Conservation (phyloP, 2,329 filamentous ascomycete genomes). For the Plectosphaerella cucumerina region DNA sequence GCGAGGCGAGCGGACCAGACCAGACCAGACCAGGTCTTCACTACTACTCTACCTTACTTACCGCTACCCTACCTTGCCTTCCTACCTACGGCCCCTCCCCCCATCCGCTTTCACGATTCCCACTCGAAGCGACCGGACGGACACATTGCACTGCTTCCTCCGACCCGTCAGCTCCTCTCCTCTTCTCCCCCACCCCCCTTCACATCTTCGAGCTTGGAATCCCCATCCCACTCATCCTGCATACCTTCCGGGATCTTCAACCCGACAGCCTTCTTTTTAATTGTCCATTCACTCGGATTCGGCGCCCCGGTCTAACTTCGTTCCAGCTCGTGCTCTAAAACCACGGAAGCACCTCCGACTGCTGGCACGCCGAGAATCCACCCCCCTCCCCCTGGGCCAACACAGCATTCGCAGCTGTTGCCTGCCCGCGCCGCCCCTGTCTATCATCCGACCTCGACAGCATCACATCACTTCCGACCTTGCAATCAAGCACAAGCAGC, state of each 20-base stretch:
- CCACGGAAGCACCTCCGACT: slow-evolving; percentile 1
- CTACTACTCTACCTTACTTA: too few species aligned
- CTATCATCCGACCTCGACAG: slow-evolving; percentile 8
- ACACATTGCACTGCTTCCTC: too few species aligned
- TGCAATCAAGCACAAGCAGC: neutral
- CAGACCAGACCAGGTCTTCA: too few species aligned
- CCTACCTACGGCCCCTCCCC: neutral
- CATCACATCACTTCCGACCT: too few species aligned
- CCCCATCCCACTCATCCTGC: neutral
- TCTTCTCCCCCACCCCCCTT: slow-evolving; percentile 5
- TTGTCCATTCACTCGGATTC: slow-evolving; percentile 2
- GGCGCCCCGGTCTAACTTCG: too few species aligned
- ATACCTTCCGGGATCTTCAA: slow-evolving; percentile 1
- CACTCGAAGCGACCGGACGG: too few species aligned
- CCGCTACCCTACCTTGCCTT: neutral
- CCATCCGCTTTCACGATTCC: too few species aligned
- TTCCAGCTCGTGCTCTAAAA: neutral
- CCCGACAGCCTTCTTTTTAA: slow-evolving; percentile 1
- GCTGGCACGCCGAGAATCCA: neutral
- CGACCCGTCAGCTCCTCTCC: neutral
- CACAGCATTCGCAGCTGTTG: too few species aligned
- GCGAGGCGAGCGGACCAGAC: slow-evolving; percentile 12
- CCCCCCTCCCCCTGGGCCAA: neutral
- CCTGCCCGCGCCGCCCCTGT: too few species aligned
- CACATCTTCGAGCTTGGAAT: slow-evolving; percentile 1